Base-by-base conservation (phyloP, 2,329 filamentous ascomycete species). In the Trichoderma semiorbis region DNA sequence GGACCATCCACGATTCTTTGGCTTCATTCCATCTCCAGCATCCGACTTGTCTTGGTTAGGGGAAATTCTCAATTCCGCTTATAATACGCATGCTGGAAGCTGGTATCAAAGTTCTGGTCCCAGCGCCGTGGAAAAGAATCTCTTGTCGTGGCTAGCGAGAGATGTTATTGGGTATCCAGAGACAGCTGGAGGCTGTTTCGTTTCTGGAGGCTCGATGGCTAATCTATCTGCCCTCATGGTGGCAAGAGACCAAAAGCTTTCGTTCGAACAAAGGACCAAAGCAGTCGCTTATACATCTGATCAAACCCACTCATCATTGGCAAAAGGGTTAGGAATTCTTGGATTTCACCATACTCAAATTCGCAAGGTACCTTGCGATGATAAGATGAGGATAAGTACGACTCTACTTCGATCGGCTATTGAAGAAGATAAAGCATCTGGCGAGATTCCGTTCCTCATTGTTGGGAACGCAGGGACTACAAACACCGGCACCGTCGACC, bases 141-240 rank as follows among this genome's bases (percentile, higher is more conserved):
- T 77, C 36, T 72, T 77, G 2, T 73, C 73, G 18, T 77, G 76
- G 76, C 43, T 77, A 2, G 72, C 75, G 0, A 47, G 43, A 2
- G 36, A 47, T 6, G 53, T 47, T 7, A 69, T 74, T 14, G 75
- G 75, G 0, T 74, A 77, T 2, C 74, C 73, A 0, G 39, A 53
- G 0, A 76, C 73, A 11, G 70, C 75, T 4, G 75, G 75, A 2
- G 74, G 76, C 1, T 62, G 77, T 4, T 76, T 70, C 21, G 76
- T 78, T 7, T 78, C 76, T 0, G 76, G 76, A 2, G 77, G 76
- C 3, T 76, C 75, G 12, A 78, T 78, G 74, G 77, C 74, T 16
- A 78, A 78, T 60, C 26, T 78, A 24, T 74, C 75, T 58, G 76
- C 73, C 1, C 74, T 78, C 21, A 70, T 76, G 6, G 47, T 77